Evolutionary conservation across 1,284 basidiomycete genomes (phyloP), one percentile per base, ranked within the genome.

Genomic region (Apiotrichum sp.): DNA sequence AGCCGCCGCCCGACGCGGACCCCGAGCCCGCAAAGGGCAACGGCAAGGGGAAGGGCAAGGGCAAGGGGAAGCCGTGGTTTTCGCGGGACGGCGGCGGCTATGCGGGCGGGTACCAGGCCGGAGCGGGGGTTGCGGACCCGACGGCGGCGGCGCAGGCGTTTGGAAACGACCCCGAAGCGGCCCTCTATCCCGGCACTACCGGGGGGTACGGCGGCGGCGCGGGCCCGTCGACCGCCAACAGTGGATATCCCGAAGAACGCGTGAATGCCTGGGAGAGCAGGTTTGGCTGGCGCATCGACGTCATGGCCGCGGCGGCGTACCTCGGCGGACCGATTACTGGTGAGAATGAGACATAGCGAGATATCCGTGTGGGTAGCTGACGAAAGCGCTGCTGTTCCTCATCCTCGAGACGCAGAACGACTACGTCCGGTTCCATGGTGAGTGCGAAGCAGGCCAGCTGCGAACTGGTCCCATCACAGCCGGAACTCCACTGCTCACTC

Each of bases 351-450:
- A 6, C 7, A 22, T 44, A 7, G 16, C 1, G 10, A 2, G 81
- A 80, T 46, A 77, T 76, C 11, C 78, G 79, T 10, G 29, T 11
- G 13, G 34, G 35, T 3, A 14, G 9, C 52, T 56, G 41, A 58
- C 52, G 4, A 6, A 60, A 89, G 87, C 87, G 2, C 72, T 89
- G 33, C 36, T 80, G 0, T 76, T 89, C 43, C 80, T 89, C 7
- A 82, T 89, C n/a, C 62, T 85, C 22, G 87, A 90, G 72, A 89
- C 85, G 8, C 82, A 84, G 62, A 88, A 88, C 64, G 87, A 89
- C 73, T 87, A 84, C 65, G 84, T 89, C 61, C 83, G 87, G 54
- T 89, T 88, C 72, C 87, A 88, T 69, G 85, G 86, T 86, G 56
- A 65, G 81, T 69, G 11, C 6, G n/a, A n/a, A 35, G 34, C 43